Percentiles rank a stretch among this genome's conserved stretches.
Conservation (phyloP, 139 green algal species). For the Asterochloris sp. region DNA sequence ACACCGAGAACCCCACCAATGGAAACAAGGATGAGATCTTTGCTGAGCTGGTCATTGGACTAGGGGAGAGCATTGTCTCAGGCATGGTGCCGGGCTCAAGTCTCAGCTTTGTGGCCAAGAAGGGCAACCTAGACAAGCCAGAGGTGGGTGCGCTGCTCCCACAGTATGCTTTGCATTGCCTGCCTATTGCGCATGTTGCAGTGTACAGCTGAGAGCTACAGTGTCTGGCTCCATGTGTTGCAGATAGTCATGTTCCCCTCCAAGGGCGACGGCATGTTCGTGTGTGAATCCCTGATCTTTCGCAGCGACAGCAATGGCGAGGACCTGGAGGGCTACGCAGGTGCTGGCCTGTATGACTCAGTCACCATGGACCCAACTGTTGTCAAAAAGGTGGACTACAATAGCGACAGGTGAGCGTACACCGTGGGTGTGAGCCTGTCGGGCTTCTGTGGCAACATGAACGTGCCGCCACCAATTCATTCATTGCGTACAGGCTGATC, state of each 20-base stretch:
- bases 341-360: slow-evolving; percentile 89
- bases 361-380: slow-evolving; percentile 88
- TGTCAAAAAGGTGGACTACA: slow-evolving; percentile 68
- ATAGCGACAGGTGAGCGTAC: slow-evolving; percentile 50
- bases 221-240: background rate
- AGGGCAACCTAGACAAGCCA: slow-evolving; percentile 68
- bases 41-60: slow-evolving; percentile 90
- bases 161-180: too few relatives aligned
- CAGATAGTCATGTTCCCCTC: slow-evolving; percentile 78
- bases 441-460: background rate
- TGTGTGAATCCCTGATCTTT: slow-evolving; percentile 89
- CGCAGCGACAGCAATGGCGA: slow-evolving; percentile 93
- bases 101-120: slow-evolving; percentile 77
- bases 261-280: slow-evolving; percentile 92
- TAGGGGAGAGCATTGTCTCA: slow-evolving; percentile 93
- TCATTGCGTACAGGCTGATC: slow-evolving; percentile 47
- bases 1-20: slow-evolving; percentile 95
- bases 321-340: slow-evolving; percentile 92
- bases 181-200: background rate
- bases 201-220: background rate
- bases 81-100: slow-evolving; percentile 89
- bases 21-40: slow-evolving; percentile 79
- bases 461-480: background rate
- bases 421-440: background rate
- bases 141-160: slow-evolving; percentile 20